phyloP scores from a whole-genome alignment of 2,329 filamentous ascomycete genomes.

The Phialophora chinensis region DNA sequence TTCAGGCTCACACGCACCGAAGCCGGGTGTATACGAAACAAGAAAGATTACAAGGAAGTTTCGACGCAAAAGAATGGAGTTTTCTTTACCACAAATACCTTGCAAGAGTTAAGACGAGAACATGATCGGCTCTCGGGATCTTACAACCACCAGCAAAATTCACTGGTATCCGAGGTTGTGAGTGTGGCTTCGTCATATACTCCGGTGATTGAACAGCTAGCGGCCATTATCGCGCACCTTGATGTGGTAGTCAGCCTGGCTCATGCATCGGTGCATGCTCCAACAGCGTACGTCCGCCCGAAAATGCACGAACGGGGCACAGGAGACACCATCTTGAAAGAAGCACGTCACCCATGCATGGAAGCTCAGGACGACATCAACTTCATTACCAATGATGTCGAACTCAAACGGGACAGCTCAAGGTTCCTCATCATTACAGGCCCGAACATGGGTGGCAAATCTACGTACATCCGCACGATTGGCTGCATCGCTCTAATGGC shows the following conservation, averaged over 20 bases:
- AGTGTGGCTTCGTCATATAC: constrained; percentile 92
- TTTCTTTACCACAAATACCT: constrained; percentile 87
- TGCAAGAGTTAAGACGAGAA: constrained; percentile 82
- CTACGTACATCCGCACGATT: constrained; percentile 96
- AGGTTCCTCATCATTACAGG: constrained; percentile 97
- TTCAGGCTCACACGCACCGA: constrained; percentile 91
- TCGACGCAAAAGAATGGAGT: constrained; percentile 99
- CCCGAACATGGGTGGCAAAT: constrained; percentile 99
- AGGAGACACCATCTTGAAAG: constrained; percentile 86
- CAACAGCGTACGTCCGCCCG: constrained; percentile 86
- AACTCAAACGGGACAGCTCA: constrained; percentile 75
- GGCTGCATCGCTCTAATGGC: constrained; percentile 97
- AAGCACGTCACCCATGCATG: constrained; percentile 95
- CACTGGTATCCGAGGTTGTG: constrained; percentile 90
- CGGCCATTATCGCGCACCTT: constrained; percentile 85
- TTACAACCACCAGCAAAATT: constrained; percentile 92
- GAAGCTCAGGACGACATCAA: constrained; percentile 98
- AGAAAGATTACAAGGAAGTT: constrained; percentile 87
- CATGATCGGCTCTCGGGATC: constrained; percentile 92
- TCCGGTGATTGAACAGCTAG: constrained; percentile 87
- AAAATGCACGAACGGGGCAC: constrained; percentile 87
- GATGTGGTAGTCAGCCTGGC: constrained; percentile 95
- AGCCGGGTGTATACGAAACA: constrained; percentile 90
- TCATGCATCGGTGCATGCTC: constrained; percentile 90
- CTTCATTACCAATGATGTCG: constrained; percentile 97